Evolutionary conservation across 2,329 filamentous ascomycete genomes (phyloP).

Genomic region (Sclerotinia trifoliorum): DNA sequence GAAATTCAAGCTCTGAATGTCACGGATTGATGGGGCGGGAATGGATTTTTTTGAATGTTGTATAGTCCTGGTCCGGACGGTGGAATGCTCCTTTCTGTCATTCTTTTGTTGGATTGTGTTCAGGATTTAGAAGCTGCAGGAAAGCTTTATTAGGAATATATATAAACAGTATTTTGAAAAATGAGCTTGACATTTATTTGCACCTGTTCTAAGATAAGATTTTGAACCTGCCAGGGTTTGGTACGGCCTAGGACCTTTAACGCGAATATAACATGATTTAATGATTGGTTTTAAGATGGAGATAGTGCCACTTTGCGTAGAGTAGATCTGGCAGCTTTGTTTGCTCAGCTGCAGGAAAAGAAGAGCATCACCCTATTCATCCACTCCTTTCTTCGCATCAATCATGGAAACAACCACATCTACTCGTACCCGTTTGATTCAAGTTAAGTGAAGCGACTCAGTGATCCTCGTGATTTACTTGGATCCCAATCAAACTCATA

Average conservation of each 20-base stretch:
- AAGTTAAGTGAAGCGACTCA: too few species aligned
- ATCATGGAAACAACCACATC: too few species aligned
- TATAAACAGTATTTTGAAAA: neutral
- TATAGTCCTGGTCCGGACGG: too few species aligned
- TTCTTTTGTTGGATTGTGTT: neutral
- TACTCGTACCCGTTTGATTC: too few species aligned
- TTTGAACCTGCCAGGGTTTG: neutral
- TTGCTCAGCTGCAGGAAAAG: neutral
- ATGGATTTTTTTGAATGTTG: neutral
- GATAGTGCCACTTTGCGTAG: neutral
- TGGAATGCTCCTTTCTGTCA: neutral
- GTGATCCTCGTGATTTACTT: too few species aligned
- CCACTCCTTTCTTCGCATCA: too few species aligned
- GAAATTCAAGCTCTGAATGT: neutral
- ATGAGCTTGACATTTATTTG: neutral
- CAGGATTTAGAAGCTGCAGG: too few species aligned
- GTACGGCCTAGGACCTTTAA: neutral
- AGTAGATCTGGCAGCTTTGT: neutral
- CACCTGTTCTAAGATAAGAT: neutral
- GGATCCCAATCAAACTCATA: too few species aligned
- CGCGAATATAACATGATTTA: rapidly evolving
- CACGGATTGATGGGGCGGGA: neutral
- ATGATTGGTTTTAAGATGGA: neutral
- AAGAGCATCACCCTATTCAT: too few species aligned
- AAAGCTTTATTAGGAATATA: neutral